phyloP scores from a whole-genome alignment of 768 basidiomycete genomes.

The Leucocoprinus sp. region DNA sequence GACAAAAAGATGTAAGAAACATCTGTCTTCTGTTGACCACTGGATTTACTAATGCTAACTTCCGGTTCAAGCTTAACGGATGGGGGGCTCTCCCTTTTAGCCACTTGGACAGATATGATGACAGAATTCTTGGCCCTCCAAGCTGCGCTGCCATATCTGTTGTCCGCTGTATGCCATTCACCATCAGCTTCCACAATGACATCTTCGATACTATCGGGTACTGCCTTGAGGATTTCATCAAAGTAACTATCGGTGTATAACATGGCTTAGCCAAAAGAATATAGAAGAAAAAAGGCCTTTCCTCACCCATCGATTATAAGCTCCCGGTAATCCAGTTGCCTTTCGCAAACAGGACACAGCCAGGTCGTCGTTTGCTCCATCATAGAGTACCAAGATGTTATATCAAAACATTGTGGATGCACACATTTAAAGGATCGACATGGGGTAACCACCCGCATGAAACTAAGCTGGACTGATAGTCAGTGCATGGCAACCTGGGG shows the following conservation, averaged over 20 bases:
- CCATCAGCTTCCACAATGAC: constrained; percentile 92
- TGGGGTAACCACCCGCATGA: constrained; percentile 75
- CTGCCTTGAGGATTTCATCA: constrained; percentile 71
- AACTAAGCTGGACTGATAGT: constrained; percentile 53
- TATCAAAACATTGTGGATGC: constrained; percentile 95
- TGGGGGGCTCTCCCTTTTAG: constrained; percentile 22
- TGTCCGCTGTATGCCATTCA: constrained; percentile 91
- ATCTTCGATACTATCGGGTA: constrained; percentile 78
- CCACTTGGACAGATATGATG: constrained; percentile 20
- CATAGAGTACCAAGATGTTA: constrained; percentile 85
- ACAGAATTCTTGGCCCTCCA: constrained; percentile 60
- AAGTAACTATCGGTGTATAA: too few relatives aligned
- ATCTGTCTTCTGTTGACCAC: constrained; percentile 37
- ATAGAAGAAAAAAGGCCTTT: neutral
- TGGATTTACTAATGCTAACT: constrained; percentile 24
- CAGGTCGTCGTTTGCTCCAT: constrained; percentile 97
- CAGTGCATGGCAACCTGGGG: neutral
- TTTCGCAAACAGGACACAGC: constrained; percentile 91
- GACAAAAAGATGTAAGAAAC: constrained; percentile 58
- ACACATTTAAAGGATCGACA: constrained; percentile 83
- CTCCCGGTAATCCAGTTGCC: constrained; percentile 65
- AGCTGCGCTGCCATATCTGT: constrained; percentile 65
- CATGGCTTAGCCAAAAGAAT: neutral
- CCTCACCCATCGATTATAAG: constrained; percentile 85
- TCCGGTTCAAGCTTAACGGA: constrained; percentile 20